phyloP scores from a whole-genome alignment of 2,329 filamentous ascomycete genomes.

The Akanthomyces dipterigenus region DNA sequence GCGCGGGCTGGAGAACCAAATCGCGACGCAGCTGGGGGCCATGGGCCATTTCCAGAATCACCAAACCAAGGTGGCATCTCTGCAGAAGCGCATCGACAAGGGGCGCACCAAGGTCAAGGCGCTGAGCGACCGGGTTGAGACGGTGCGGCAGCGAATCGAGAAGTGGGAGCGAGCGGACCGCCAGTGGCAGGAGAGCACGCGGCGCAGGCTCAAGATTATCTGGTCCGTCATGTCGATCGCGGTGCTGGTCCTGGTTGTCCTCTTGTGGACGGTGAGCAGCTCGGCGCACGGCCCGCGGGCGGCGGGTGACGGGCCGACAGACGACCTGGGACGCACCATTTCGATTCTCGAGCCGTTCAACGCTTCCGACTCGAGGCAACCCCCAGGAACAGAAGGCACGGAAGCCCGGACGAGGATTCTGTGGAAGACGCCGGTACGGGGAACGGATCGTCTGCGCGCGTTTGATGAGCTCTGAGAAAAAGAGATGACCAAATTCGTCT shows the following conservation, averaged over 20 bases:
- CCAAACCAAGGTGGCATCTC: conserved; percentile 51
- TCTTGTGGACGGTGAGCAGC: conserved; percentile 28
- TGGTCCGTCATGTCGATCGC: conserved; percentile 53
- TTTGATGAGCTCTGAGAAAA: conserved; percentile 40
- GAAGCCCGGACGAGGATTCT: conserved; percentile 17
- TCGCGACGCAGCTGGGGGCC: conserved; percentile 51
- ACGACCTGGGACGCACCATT: conserved; percentile 9
- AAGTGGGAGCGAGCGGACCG: conserved; percentile 60
- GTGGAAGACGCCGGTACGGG: conserved; percentile 22
- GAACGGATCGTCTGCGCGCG: conserved; percentile 32
- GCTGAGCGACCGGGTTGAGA: conserved; percentile 57
- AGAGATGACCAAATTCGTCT: background rate
- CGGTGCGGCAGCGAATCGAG: conserved; percentile 58
- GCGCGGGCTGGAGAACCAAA: conserved; percentile 51
- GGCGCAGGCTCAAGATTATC: conserved; percentile 52
- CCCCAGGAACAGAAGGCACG: conserved; percentile 15
- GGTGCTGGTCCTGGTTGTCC: conserved; percentile 40
- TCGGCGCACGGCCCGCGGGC: background rate
- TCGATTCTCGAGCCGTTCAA: conserved; percentile 12
- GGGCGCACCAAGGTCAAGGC: conserved; percentile 53
- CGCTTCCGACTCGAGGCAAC: conserved; percentile 12
- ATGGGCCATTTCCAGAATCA: conserved; percentile 60
- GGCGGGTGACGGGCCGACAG: background rate
- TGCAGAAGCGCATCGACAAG: conserved; percentile 54
- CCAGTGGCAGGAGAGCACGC: conserved; percentile 62